A percentile compares a stretch with the other conserved stretches of the same genome.
Conservation (phyloP, 208 protist genomes). For the Tritrichomonas foetus region DNA sequence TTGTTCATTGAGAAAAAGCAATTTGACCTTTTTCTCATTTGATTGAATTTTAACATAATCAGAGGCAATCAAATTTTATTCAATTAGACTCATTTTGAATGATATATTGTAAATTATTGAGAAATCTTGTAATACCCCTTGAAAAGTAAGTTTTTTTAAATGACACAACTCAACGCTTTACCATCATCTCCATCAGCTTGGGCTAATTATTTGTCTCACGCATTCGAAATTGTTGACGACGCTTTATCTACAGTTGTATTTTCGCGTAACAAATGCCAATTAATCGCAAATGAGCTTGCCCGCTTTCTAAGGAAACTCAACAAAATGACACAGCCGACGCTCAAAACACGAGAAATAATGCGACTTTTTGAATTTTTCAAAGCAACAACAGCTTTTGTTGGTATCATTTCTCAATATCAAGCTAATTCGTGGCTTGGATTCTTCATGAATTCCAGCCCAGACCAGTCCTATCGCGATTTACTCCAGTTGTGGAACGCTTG, state of each 20-base stretch:
- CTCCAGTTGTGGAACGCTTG: not conserved
- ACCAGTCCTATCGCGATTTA: not conserved
- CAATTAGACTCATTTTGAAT: too few relatives aligned
- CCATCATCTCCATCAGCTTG: not conserved
- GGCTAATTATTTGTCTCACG: not conserved
- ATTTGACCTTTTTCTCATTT: too few relatives aligned
- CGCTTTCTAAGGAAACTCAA: not conserved
- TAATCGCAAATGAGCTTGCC: not conserved
- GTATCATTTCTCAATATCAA: not conserved
- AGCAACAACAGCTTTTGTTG: not conserved
- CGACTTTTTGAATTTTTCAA: conserved; percentile 34
- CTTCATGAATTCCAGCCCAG: not conserved
- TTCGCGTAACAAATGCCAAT: not conserved
- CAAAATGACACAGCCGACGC: too few relatives aligned
- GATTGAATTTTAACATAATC: too few relatives aligned
- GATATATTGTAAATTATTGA: too few relatives aligned
- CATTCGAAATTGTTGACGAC: not conserved
- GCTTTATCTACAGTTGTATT: not conserved
- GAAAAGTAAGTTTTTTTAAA: too few relatives aligned
- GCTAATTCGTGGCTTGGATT: not conserved
- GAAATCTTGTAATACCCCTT: too few relatives aligned
- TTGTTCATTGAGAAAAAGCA: too few relatives aligned
- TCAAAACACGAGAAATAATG: too few relatives aligned
- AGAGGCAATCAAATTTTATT: too few relatives aligned
- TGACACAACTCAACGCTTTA: not conserved